Base-by-base conservation (phyloP, 2,329 filamentous ascomycete genomes). In the Herpomyces periplanetae region DNA sequence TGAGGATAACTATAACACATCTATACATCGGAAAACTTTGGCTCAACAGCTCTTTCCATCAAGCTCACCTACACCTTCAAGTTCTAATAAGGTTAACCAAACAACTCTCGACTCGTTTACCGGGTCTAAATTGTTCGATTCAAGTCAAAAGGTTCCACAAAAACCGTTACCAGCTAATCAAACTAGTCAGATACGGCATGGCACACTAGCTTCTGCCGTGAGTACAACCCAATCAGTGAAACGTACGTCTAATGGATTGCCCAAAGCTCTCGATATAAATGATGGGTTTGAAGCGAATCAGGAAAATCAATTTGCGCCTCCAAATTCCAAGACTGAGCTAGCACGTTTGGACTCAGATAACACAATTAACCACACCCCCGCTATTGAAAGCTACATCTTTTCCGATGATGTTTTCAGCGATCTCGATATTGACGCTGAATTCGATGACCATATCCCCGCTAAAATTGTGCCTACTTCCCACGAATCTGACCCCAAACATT, bases 31-130 rank as follows among this genome's bases (percentile, higher is more conserved):
- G n/a, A n/a, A n/a, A n/a, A n/a, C n/a, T n/a, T n/a, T n/a, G n/a
- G 20, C 41, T 3, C 52, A 55, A 31, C 42, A 49, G 22, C 36
- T 50, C 8, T 51, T 57, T 25, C 44, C 50, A 3, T 54, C 53
- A 1, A 56, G 47, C 33, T 55, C 45, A 27, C 46, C 49, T 6
- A 36, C 33, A 16, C 31, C 38, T 11, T 29, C 33, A 31, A 35
- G 36, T 15, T 46, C 45, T 23, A 49, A 57, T 26, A 34, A 44
- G 21, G 42, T 49, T 17, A 44, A 45, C 27, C 45, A 43, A 24
- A 48, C 42, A 27, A 31, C 34, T 9, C 34, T 41, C 13, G 36
- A 34, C 15, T 35, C 37, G 19, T 30, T 33, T 28, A 34, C 24
- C 33, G 28, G 29, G 33, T 24, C 34, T 25, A 34, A 30, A 32